A percentile compares a stretch with the other conserved stretches of the same genome.
These are phyloP conservation scores for Acacia acuminata DNA, from an alignment of 306 rosid genomes.

Conservation along the genomic window DNA sequence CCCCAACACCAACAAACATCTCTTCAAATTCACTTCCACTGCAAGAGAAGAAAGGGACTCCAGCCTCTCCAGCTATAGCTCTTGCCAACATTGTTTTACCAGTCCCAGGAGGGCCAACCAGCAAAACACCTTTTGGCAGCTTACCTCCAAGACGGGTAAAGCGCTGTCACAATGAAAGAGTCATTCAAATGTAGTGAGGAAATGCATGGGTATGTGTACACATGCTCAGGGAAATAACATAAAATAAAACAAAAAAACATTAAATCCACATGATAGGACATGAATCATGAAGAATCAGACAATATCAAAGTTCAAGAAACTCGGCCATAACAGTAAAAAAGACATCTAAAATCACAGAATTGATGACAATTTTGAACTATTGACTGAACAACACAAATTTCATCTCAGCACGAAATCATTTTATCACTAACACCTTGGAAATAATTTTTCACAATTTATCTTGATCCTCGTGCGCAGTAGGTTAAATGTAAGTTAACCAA, in stretches of 20 bases:
- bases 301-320: not conserved
- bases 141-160: constrained; percentile 97
- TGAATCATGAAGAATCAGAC: not conserved
- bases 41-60: constrained; percentile 91
- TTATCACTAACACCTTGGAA: not conserved
- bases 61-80: constrained; percentile 98
- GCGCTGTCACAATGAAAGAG: constrained; percentile 60
- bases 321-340: not conserved
- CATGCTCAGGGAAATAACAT: not conserved
- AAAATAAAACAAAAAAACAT: not conserved
- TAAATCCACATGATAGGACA: not conserved
- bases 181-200: constrained; percentile 20
- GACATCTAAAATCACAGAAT: not conserved
- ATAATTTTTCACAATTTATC: not conserved
- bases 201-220: not conserved
- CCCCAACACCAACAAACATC: constrained; percentile 96
- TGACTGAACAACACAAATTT: not conserved
- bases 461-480: not conserved
- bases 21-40: constrained; percentile 99
- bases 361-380: not conserved
- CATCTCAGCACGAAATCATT: not conserved
- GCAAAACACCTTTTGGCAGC: constrained; percentile 95
- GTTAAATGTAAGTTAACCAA: not conserved
- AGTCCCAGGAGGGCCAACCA: constrained; percentile 96
- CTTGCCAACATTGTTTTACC: constrained; percentile 97